These are phyloP conservation scores for Eucalyptus fibrosa DNA, from an alignment of 345 rosid genomes.

Conservation along the genomic window DNA sequence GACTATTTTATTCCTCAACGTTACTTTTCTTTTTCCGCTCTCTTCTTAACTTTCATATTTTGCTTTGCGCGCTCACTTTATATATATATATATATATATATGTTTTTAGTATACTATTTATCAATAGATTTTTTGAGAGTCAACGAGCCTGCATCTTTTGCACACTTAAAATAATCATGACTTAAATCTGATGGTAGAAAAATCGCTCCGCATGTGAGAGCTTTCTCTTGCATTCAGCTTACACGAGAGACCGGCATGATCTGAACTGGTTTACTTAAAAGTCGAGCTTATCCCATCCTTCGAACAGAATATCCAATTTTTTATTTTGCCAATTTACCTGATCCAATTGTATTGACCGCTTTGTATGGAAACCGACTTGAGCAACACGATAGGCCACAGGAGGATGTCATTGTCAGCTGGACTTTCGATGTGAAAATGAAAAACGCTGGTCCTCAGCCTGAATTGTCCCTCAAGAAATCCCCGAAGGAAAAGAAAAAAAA, in stretches of 20 bases:
- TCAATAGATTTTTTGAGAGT: no score
- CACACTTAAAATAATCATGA: no score
- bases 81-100: no score
- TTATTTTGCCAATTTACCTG: background rate
- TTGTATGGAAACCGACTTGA: background rate
- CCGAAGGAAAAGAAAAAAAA: background rate
- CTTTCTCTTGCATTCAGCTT: no score
- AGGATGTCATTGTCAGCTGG: background rate
- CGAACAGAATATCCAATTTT: background rate
- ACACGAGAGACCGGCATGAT: no score
- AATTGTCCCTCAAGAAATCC: background rate
- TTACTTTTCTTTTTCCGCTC: background rate
- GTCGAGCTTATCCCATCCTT: background rate
- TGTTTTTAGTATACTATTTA: no score
- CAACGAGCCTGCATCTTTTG: no score
- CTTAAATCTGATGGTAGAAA: no score
- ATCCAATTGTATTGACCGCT: background rate
- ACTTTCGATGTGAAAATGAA: background rate
- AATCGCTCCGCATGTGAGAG: no score
- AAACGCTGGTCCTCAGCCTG: background rate
- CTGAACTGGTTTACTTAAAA: background rate
- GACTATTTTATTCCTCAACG: rapidly evolving
- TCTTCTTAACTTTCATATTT: background rate
- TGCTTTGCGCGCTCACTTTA: rapidly evolving
- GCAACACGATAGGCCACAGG: background rate